Evolutionary conservation across 192 early-diverging fungal species (phyloP).

Genomic region (Mortierella claussenii): DNA sequence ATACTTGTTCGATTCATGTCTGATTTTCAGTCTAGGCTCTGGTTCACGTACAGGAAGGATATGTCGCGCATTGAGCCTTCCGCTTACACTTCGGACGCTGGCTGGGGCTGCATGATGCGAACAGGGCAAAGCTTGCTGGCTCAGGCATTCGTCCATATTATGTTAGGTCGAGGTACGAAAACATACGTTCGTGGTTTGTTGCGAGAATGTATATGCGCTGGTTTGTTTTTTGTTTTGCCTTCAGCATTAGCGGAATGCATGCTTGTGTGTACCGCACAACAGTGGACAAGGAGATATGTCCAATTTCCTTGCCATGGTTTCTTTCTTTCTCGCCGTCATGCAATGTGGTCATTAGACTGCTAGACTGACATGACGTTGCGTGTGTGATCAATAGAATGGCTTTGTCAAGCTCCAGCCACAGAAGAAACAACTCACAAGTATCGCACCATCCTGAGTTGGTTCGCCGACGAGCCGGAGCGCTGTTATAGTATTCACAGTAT

Average conservation of each 20-base stretch:
- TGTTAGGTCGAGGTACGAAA: constrained; percentile 52
- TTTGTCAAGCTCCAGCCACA: constrained; percentile 3
- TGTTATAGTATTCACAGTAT: constrained; percentile 59
- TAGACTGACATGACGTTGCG: no score
- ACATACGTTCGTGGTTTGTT: background rate
- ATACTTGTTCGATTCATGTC: constrained; percentile 37
- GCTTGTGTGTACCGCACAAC: no score
- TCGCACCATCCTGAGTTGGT: constrained; percentile 47
- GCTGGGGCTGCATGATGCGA: constrained; percentile 60
- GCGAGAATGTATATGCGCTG: background rate
- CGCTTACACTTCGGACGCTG: constrained; percentile 53
- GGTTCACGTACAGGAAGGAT: constrained; percentile 58
- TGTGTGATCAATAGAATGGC: constrained; percentile 46
- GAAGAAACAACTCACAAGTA: constrained; percentile 25
- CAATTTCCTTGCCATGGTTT: no score
- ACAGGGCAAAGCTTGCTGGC: constrained; percentile 58
- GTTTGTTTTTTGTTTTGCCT: background rate
- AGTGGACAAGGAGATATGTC: no score
- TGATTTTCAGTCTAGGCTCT: constrained; percentile 54
- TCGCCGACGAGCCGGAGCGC: constrained; percentile 54
- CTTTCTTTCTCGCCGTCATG: background rate
- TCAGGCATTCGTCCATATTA: constrained; percentile 49
- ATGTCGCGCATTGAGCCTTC: constrained; percentile 54
- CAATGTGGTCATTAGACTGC: no score
- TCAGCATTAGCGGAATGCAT: no score